phyloP scores from a whole-genome alignment of 2,329 filamentous ascomycete genomes.

The Magnaporthiopsis poae region DNA sequence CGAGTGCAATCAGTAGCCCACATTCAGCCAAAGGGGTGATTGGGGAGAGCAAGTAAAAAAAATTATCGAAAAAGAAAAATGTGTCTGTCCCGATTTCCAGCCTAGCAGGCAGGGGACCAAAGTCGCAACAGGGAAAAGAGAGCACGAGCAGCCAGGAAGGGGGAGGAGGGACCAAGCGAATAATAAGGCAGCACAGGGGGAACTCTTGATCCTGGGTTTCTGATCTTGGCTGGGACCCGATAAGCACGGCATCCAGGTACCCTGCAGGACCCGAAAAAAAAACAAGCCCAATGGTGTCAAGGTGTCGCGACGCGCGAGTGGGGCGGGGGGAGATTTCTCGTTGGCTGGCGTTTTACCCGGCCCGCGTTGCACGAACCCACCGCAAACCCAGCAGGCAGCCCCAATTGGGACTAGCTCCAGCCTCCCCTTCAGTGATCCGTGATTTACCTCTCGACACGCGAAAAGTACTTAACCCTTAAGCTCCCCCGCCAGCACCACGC shows the following conservation, averaged over 20 bases:
- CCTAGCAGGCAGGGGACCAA: background rate
- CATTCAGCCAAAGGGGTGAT: background rate
- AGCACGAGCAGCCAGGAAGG: background rate
- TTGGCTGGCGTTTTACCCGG: constrained; percentile 6
- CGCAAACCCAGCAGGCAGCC: constrained; percentile 9
- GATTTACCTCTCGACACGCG: constrained; percentile 31
- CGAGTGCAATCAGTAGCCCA: background rate
- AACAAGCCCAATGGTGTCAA: background rate
- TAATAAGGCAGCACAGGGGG: background rate
- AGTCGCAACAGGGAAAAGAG: background rate
- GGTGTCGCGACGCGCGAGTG: background rate
- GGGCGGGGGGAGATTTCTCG: background rate
- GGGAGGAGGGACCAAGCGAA: background rate
- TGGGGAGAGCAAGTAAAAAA: background rate
- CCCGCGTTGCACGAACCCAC: constrained; percentile 3
- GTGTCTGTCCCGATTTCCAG: background rate
- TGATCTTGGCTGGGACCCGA: background rate
- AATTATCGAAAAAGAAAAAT: background rate
- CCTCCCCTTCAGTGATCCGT: constrained; percentile 36
- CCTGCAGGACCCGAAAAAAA: background rate
- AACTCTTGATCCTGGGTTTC: background rate
- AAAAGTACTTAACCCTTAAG: constrained; percentile 48
- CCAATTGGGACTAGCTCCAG: constrained; percentile 23
- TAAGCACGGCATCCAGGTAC: background rate
- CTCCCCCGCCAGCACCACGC: constrained; percentile 31